Base-by-base conservation (phyloP, 352 stramenopile genomes). In the Pythium coloratum region DNA sequence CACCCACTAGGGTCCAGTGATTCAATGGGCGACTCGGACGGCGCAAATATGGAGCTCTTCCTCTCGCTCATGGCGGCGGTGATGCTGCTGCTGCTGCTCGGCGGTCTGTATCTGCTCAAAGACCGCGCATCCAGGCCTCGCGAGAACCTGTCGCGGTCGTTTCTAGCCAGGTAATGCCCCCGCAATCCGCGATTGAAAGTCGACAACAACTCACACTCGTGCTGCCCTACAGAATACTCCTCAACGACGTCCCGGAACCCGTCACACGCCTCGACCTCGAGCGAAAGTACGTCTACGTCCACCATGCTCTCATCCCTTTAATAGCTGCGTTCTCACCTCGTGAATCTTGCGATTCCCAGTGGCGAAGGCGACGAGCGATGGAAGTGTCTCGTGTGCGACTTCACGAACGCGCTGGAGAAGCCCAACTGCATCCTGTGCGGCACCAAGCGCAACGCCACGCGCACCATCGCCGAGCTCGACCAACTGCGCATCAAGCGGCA, bases 361-460 rank as follows among this genome's bases (percentile, higher is more conserved):
- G 50, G 75, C 32, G 73, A 81, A 55, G 65, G 75, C 40, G 80
- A 88, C 12, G 82, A 90, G 72, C 83, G 83, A 18, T 94, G 85
- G 85, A 90, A 88, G 34, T 94, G 85, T 59, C 69, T 72, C 38
- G 78, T 94, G 40, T 94, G 85, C 44, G 85, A 94, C 16, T 94
- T 94, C 64, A 89, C 81, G 62, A 94, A 94, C 71, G 71, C 75
- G 2, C 33, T 88, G 53, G 83, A 91, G 42, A 84, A 84, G 26
- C 66, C 53, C 30, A 81, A 77, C 40, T 94, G 83, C 68, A 61
- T 90, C 20, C 56, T 94, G 3, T 94, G 85, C 59, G 85, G 82
- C 57, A 94, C 85, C 5, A 91, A 92, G 68, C 82, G 85, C 65
- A 71, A 73, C 55, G 54, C 72, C 62, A 69, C 65, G 61, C 56